Evolutionary conservation across 495 filamentous ascomycete species (phyloP).

Genomic region (Pseudoneurospora amorphoporcata): DNA sequence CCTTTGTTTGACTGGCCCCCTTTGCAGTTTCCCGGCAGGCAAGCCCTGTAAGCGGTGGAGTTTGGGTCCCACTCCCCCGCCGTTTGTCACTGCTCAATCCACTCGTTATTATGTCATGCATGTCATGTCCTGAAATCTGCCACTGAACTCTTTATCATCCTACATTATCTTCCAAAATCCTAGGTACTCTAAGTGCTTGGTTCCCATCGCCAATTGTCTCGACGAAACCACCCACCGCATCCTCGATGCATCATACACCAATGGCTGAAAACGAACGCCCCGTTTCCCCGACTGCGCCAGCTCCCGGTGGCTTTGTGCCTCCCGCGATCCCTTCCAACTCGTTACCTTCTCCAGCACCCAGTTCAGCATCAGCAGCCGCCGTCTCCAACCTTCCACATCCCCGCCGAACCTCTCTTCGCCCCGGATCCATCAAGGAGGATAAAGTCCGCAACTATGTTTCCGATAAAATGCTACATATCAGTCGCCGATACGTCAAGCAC

Average conservation of each 20-base stretch:
- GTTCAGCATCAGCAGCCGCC: conserved; percentile 31
- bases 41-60: background rate
- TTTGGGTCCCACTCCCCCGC: background rate
- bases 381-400: conserved; percentile 49
- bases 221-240: too few relatives aligned
- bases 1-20: background rate
- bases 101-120: background rate
- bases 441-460: conserved; percentile 63
- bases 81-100: background rate
- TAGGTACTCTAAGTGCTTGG: background rate
- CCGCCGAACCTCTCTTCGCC: conserved; percentile 50
- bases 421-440: conserved; percentile 69
- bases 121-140: background rate
- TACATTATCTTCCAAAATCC: background rate
- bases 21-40: background rate
- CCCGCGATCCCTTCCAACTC: conserved; percentile 11
- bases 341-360: conserved; percentile 46
- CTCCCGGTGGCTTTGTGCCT: conserved; percentile 40
- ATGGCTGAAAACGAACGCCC: conserved; percentile 25
- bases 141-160: background rate
- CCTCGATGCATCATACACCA: background rate
- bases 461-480: conserved; percentile 49
- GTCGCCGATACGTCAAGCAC: conserved; percentile 66
- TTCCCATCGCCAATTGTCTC: background rate
- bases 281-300: background rate